Conservation (phyloP, 2,329 filamentous ascomycete genomes). For the Pseudonectria buxi region DNA sequence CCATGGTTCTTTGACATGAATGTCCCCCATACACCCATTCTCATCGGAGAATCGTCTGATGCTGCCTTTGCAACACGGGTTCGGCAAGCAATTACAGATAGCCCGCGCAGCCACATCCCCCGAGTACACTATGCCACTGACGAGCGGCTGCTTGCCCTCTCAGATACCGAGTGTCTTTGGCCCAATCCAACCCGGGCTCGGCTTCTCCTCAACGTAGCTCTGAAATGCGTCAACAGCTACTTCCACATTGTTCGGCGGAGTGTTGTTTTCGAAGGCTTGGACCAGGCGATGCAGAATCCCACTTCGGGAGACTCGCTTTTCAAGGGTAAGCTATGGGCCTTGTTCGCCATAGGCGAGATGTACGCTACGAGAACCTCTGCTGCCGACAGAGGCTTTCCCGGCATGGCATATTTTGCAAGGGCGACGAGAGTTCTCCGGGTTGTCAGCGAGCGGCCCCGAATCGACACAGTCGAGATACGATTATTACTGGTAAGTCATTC, state of each 20-base stretch:
- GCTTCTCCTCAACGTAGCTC: conserved; percentile 29
- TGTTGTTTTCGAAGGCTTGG: conserved; percentile 29
- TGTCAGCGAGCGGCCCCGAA: conserved; percentile 34
- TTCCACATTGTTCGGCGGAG: conserved; percentile 37
- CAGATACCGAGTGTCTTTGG: conserved; percentile 28
- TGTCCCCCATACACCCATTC: conserved; percentile 26
- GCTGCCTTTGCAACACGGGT: conserved; percentile 31
- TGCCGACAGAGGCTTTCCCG: conserved; percentile 32
- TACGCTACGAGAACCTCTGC: conserved; percentile 34
- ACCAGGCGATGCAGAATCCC: conserved; percentile 30
- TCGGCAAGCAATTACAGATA: conserved; percentile 27
- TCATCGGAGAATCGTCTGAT: conserved; percentile 31
- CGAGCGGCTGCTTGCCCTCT: conserved; percentile 20
- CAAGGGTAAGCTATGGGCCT: conserved; percentile 35
- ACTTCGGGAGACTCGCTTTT: conserved; percentile 26
- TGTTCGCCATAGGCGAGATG: conserved; percentile 40
- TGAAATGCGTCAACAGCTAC: conserved; percentile 32
- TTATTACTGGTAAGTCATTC: conserved; percentile 33
- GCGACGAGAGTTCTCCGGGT: conserved; percentile 33
- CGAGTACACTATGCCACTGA: conserved; percentile 29
- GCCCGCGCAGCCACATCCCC: conserved; percentile 26
- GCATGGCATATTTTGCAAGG: conserved; percentile 35
- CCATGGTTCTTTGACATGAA: conserved; percentile 31
- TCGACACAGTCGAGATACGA: conserved; percentile 37
- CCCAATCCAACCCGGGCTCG: conserved; percentile 28